Conservation (phyloP, 2,329 filamentous ascomycete species). For the Colletotrichum cuscutae region DNA sequence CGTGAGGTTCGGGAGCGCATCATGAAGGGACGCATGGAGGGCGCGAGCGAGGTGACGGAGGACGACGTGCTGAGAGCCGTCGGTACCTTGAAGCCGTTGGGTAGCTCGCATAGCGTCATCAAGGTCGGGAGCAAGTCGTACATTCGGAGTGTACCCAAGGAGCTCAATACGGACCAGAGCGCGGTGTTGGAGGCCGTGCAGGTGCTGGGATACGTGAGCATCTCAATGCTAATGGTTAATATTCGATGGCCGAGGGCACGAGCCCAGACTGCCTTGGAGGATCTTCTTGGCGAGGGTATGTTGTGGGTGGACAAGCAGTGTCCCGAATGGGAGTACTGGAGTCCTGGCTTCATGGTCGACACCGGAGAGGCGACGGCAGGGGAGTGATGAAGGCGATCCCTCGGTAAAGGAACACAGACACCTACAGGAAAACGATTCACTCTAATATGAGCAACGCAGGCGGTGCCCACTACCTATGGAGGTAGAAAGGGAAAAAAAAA, state of each 20-base stretch:
- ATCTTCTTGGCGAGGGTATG: constrained; percentile 87
- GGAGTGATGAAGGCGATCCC: constrained; percentile 31
- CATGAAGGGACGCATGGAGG: constrained; percentile 77
- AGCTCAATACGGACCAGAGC: constrained; percentile 94
- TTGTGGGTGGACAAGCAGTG: constrained; percentile 93
- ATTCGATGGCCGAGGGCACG: constrained; percentile 85
- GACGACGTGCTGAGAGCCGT: constrained; percentile 94
- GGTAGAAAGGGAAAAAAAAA: background rate
- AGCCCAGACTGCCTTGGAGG: constrained; percentile 89
- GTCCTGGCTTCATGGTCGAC: constrained; percentile 76
- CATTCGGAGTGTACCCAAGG: constrained; percentile 92
- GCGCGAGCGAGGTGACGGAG: constrained; percentile 83
- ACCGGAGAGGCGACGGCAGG: constrained; percentile 40
- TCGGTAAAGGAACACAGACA: constrained; percentile 37
- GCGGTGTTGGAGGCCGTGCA: constrained; percentile 92
- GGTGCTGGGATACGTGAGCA: constrained; percentile 87
- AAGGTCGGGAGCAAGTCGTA: constrained; percentile 86
- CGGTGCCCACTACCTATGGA: background rate
- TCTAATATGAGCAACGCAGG: background rate
- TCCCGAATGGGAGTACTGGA: constrained; percentile 94
- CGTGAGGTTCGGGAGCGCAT: constrained; percentile 83
- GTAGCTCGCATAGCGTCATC: constrained; percentile 87
- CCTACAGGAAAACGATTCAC: constrained; percentile 25
- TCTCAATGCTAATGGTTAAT: constrained; percentile 89
- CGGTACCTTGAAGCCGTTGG: constrained; percentile 85